Percentiles rank a stretch among this genome's conserved stretches.
Evolutionary conservation across 176 grass and related monocot species (phyloP).

Genomic region (Puccinellia tenuiflora): DNA sequence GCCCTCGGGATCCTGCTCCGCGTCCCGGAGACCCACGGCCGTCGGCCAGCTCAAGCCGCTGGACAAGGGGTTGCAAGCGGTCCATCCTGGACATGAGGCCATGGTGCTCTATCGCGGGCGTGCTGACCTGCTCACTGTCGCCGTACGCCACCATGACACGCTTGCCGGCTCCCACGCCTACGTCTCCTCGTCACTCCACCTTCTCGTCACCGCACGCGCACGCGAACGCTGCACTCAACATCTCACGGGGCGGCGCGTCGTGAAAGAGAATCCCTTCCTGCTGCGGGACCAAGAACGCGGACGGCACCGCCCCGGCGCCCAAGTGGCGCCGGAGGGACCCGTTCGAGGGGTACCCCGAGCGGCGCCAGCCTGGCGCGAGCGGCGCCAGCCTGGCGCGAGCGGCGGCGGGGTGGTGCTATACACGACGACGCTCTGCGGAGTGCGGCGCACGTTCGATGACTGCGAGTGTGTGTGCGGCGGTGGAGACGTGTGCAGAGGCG

Average conservation of each 20-base stretch:
- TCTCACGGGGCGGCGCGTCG: slow-evolving; percentile 45
- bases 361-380: slow-evolving; percentile 36
- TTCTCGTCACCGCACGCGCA: too few relatives aligned
- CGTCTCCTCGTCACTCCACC: too few relatives aligned
- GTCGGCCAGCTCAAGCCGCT: too few relatives aligned
- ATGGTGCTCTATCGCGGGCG: too few relatives aligned
- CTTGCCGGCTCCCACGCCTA: too few relatives aligned
- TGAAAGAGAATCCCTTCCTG: slow-evolving; percentile 83
- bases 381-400: slow-evolving; percentile 39
- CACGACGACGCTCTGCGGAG: slow-evolving; percentile 80
- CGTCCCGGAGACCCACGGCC: too few relatives aligned
- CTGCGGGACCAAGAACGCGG: slow-evolving; percentile 49
- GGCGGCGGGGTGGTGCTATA: slow-evolving; percentile 83
- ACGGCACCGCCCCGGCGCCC: not conserved
- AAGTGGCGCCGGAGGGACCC: slow-evolving; percentile 63
- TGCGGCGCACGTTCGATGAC: slow-evolving; percentile 92
- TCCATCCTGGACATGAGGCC: too few relatives aligned
- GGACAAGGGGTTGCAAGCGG: too few relatives aligned
- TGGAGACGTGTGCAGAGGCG: slow-evolving; percentile 59
- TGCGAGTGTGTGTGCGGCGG: slow-evolving; percentile 60
- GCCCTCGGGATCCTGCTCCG: too few relatives aligned
- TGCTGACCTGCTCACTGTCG: too few relatives aligned
- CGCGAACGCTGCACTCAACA: too few relatives aligned
- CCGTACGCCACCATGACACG: too few relatives aligned
- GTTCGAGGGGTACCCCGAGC: slow-evolving; percentile 73